These are phyloP conservation scores for Sarocladium oryzae DNA, from an alignment of 2,329 filamentous ascomycete species.

Conservation along the genomic window DNA sequence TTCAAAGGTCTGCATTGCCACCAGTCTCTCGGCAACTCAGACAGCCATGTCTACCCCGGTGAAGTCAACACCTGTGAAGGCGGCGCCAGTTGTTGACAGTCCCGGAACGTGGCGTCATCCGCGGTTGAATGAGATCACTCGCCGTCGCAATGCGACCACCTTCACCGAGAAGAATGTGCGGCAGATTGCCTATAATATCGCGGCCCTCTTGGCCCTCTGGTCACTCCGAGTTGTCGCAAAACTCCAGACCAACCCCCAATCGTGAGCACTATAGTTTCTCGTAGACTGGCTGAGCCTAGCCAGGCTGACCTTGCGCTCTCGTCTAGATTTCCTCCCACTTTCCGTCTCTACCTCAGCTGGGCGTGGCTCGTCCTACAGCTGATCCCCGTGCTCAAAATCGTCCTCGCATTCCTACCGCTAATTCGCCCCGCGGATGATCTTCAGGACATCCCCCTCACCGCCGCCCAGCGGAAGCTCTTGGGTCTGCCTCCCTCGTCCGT, in stretches of 20 bases:
- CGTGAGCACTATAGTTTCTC: slow-evolving; percentile 27
- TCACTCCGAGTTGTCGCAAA: slow-evolving; percentile 26
- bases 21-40: slow-evolving; percentile 6
- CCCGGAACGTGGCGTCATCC: slow-evolving; percentile 90
- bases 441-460: slow-evolving; percentile 80
- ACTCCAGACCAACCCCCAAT: slow-evolving; percentile 28
- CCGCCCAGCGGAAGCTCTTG: slow-evolving; percentile 68
- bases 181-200: slow-evolving; percentile 61
- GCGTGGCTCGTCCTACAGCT: slow-evolving; percentile 43
- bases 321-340: slow-evolving; percentile 24
- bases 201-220: slow-evolving; percentile 36
- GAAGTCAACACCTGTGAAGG: slow-evolving; percentile 29
- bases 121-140: slow-evolving; percentile 77
- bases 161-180: slow-evolving; percentile 74
- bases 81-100: slow-evolving; percentile 38
- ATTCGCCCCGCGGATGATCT: slow-evolving; percentile 68
- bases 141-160: slow-evolving; percentile 67
- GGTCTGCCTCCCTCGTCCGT: slow-evolving; percentile 64
- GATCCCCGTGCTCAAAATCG: slow-evolving; percentile 64
- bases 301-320: not conserved
- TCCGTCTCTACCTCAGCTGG: slow-evolving; percentile 35
- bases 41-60: slow-evolving; percentile 30
- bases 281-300: slow-evolving; percentile 6
- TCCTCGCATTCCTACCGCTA: slow-evolving; percentile 64
- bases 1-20: not conserved